These are phyloP conservation scores for Corchorus olitorius DNA, from an alignment of 345 rosid species.

Conservation along the genomic window DNA sequence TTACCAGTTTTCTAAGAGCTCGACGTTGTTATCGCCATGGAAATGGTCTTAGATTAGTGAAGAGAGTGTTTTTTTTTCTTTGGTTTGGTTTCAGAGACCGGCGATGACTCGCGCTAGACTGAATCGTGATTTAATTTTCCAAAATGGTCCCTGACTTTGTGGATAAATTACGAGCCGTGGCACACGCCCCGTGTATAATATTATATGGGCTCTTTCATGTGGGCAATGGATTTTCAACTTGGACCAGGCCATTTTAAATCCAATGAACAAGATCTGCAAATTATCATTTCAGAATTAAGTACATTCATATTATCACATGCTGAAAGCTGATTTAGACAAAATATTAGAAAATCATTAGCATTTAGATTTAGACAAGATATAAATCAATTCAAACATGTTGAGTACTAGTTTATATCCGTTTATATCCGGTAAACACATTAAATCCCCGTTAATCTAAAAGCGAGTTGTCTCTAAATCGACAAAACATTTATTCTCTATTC, in stretches of 20 bases:
- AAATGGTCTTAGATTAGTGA: not conserved
- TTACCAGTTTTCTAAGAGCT: not conserved
- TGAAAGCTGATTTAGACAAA: no score
- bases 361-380: no score
- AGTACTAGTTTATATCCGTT: no score
- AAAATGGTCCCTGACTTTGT: conserved; percentile 6
- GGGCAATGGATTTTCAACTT: not conserved
- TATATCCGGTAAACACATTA: no score
- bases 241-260: not conserved
- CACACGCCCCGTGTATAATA: not conserved
- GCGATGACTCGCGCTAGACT: conserved; percentile 3
- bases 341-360: no score
- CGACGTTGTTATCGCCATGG: not conserved
- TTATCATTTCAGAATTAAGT: no score
- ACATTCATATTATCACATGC: no score
- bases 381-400: no score
- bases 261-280: no score
- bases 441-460: no score
- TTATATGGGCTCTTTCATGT: not conserved
- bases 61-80: not conserved
- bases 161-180: not conserved
- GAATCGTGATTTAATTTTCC: not conserved
- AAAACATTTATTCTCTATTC: no score
- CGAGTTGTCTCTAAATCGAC: no score
- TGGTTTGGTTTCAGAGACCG: not conserved